A percentile compares a stretch with the other conserved stretches of the same genome.
phyloP scores from a whole-genome alignment of 2,329 filamentous ascomycete genomes.

The Coniochaeta ligniaria region DNA sequence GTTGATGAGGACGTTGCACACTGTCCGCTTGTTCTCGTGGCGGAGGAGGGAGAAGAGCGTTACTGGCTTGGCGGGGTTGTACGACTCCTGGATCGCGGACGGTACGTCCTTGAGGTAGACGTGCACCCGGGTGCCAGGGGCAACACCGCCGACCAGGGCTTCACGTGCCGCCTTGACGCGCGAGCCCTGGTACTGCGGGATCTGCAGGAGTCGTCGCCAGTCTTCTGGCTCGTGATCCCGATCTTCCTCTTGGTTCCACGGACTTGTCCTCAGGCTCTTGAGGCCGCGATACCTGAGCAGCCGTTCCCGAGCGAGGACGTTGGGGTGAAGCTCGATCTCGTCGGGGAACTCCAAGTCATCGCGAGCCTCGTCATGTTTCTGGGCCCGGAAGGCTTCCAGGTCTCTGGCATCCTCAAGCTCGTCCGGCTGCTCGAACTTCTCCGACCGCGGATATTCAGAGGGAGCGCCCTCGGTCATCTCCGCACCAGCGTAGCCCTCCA shows the following conservation, averaged over 20 bases:
- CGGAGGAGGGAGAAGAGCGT: conserved; percentile 80
- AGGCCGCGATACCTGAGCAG: conserved; percentile 81
- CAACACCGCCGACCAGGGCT: conserved; percentile 80
- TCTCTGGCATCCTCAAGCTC: conserved; percentile 74
- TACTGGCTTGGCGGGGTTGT: conserved; percentile 52
- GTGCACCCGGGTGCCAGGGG: conserved; percentile 74
- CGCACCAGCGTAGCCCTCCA: conserved; percentile 60
- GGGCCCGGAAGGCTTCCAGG: conserved; percentile 72
- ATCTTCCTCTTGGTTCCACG: conserved; percentile 87
- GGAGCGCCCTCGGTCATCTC: conserved; percentile 70
- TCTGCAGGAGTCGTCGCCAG: conserved; percentile 77
- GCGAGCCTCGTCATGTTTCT: conserved; percentile 71
- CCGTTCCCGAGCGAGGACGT: conserved; percentile 78
- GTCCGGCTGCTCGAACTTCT: conserved; percentile 81
- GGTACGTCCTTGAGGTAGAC: conserved; percentile 60
- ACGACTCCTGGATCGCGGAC: conserved; percentile 32
- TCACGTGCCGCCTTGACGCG: conserved; percentile 72
- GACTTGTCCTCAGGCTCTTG: conserved; percentile 81
- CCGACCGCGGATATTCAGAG: conserved; percentile 89
- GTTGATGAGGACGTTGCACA: conserved; percentile 83
- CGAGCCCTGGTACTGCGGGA: conserved; percentile 84
- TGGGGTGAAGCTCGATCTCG: conserved; percentile 88
- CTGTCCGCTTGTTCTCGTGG: conserved; percentile 91
- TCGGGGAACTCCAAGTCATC: conserved; percentile 96
- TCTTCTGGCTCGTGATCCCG: conserved; percentile 80